Percentiles rank a stretch among this genome's conserved stretches.
These are phyloP conservation scores for Monosporascus sp. DNA, from an alignment of 2,329 filamentous ascomycete genomes.

Conservation along the genomic window DNA sequence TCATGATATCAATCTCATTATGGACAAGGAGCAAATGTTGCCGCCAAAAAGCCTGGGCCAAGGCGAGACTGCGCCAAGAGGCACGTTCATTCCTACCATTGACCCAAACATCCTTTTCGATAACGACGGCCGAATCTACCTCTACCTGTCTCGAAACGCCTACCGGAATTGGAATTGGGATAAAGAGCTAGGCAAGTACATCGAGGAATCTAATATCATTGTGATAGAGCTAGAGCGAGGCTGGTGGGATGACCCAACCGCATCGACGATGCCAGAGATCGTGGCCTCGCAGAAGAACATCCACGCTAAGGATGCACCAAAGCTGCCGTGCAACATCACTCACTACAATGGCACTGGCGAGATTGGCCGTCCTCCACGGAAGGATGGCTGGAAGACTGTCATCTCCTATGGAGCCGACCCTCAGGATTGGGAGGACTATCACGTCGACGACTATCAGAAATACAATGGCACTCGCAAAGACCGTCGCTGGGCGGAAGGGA, in stretches of 20 bases:
- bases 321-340: conserved; percentile 24
- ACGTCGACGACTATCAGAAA: conserved; percentile 28
- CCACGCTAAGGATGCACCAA: conserved; percentile 21
- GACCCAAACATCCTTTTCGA: conserved; percentile 14
- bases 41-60: conserved; percentile 23
- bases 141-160: conserved; percentile 30
- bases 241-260: conserved; percentile 31
- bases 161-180: conserved; percentile 35
- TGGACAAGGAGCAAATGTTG: conserved; percentile 30
- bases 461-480: conserved; percentile 31
- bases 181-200: conserved; percentile 26
- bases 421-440: conserved; percentile 31
- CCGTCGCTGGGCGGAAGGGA: conserved; percentile 32
- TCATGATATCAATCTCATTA: conserved; percentile 32
- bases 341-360: conserved; percentile 31
- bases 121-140: conserved; percentile 9
- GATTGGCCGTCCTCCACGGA: conserved; percentile 27
- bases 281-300: conserved; percentile 22
- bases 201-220: conserved; percentile 34
- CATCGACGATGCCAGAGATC: conserved; percentile 30
- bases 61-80: conserved; percentile 26
- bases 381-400: conserved; percentile 32
- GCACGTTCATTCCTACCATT: conserved; percentile 29
- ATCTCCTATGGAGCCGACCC: conserved; percentile 31
- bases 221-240: conserved; percentile 28